Evolutionary conservation across 176 grass and related monocot genomes (phyloP), one percentile per base, ranked within the genome.

Genomic region (Cenchrus purpureus): DNA sequence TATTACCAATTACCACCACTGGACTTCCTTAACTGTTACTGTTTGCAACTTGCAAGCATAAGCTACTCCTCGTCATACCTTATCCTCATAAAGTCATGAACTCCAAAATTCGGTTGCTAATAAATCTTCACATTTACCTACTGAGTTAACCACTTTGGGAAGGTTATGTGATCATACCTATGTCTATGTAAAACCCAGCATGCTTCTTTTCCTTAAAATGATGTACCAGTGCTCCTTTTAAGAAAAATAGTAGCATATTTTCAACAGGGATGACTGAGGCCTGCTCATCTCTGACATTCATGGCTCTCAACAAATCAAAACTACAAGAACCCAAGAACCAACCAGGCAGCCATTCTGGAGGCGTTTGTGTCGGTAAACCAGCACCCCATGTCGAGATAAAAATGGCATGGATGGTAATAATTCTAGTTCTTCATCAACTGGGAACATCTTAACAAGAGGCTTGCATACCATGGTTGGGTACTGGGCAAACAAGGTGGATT

Each of bases 251-350:
- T 66, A 14, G 0, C 9, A 19, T 79, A 12, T 29, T 65, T 66
- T 49, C 25, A 48, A 83, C 80, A 98, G 96, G 96, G n/a, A 95
- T 98, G 96, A 98, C 96, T 1, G 96, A 98, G 42, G 81, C 93
- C 68, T 98, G 93, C 42, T 98, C 96, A 76, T 98, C 96, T 32
- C 82, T 98, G 40, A 95, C 86, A 50, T 95, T 98, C 93, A 92
- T 86, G 85, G 82, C 59, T 37, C 86, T 95, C 43, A 59, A 15
- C 72, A 86, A 84, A 13, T 75, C 84, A 54, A 87, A 76, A 51
- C 11, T 71, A 65, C 42, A 86, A 73, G 79, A 86, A 56, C 45
- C 67, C 60, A 79, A 74, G 7, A 70, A 29, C 15, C 52, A 79
- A 15, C 34, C 34, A 32, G 15, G 19, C 12, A 55, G 7, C 32